Evolutionary conservation across 106 monocot species (phyloP), one percentile per base, ranked within the genome.

Genomic region (Posidonia australis): DNA sequence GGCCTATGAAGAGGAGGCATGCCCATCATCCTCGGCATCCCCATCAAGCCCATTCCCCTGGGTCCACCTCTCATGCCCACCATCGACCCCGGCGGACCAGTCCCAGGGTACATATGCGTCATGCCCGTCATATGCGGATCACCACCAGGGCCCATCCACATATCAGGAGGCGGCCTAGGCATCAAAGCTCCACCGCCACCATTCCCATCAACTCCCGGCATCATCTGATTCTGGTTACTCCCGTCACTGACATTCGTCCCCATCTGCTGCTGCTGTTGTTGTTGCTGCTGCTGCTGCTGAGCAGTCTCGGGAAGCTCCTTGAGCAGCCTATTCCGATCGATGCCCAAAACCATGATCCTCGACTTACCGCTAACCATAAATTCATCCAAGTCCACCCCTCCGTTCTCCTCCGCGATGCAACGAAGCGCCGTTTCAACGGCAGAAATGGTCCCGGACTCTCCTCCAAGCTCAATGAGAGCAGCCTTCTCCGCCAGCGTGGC

Each of bases 271-370:
- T 48, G 49, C 31, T 66, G 70, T 27, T 49, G 48, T 49, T 65
- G 64, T 10, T 51, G 66, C 16, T 54, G 74, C 68, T 86, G 64
- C 12, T 51, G 66, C 19, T 54, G 74, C 68, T 86, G 83, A 22
- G 88, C 67, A 31, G 72, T 79, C 69, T 99, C 98, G 0, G 91
- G 91, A 18, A 99, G 81, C 64, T 99, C 98, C 65, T 85, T 99
- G 9, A 91, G 76, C 0, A 99, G 76, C 60, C 88, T 85, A 44
- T 71, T 85, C 41, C 98, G 52, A 61, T 99, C 88, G 53, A 99
- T 91, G 16, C 69, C 79, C 81, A 87, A 74, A 0, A 99, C 79
- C 87, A 88, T 99, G 28, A 92, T 31, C 65, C 85, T 66, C 0
- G 78, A 55, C 54, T 81, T 83, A 26, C 91, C 98, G 12, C 83